A percentile compares a stretch with the other conserved stretches of the same genome.
These are phyloP conservation scores for Phytophthora sp. DNA, from an alignment of 352 stramenopile species.

Conservation along the genomic window DNA sequence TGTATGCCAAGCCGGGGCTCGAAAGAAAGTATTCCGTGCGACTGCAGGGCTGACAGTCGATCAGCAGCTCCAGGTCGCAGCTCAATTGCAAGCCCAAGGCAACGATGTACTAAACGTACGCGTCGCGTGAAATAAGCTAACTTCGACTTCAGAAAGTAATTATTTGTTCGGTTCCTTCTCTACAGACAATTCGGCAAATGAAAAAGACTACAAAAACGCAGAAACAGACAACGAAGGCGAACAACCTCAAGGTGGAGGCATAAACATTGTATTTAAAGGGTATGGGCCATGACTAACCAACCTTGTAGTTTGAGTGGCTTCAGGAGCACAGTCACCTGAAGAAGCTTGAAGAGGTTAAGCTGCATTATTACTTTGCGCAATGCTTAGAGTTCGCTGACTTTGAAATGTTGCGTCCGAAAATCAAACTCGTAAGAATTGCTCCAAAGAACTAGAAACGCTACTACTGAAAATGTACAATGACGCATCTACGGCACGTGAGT, in stretches of 20 bases:
- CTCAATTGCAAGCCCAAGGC: constrained; percentile 51
- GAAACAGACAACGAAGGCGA: constrained; percentile 58
- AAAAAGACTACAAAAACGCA: constrained; percentile 68
- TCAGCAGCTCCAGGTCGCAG: constrained; percentile 64
- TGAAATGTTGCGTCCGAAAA: neutral
- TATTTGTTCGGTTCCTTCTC: no score
- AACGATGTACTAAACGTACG: constrained; percentile 64
- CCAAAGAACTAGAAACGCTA: constrained; percentile 69
- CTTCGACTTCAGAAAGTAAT: no score
- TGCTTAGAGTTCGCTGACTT: neutral
- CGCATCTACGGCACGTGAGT: constrained; percentile 32
- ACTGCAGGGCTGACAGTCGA: constrained; percentile 67
- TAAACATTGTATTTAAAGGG: neutral
- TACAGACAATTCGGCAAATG: constrained; percentile 69
- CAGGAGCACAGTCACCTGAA: constrained; percentile 68
- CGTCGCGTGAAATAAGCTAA: neutral
- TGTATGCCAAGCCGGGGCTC: constrained; percentile 15
- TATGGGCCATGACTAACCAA: neutral
- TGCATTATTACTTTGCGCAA: neutral
- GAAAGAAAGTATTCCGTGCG: constrained; percentile 74
- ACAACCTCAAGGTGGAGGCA: constrained; percentile 56
- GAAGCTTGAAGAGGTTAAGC: constrained; percentile 62
- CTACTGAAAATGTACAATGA: constrained; percentile 76
- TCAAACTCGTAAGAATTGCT: constrained; percentile 38
- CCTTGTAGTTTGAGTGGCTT: constrained; percentile 67